phyloP scores from a whole-genome alignment of 495 filamentous ascomycete species.

The Aspergillus panamensis region DNA sequence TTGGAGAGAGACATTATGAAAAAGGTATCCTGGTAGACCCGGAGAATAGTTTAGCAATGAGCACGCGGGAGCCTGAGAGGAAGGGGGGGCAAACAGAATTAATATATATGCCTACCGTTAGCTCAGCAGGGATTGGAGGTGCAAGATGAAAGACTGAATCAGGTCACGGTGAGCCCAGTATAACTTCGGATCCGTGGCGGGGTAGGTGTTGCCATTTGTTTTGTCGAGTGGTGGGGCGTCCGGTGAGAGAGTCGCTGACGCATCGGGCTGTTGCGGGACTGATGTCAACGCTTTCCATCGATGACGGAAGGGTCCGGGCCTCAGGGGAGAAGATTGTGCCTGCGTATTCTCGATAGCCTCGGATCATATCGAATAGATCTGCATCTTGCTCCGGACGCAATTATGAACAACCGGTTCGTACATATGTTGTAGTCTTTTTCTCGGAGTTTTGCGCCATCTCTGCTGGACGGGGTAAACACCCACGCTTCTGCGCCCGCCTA shows the following conservation, averaged over 20 bases:
- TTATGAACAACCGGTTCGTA: constrained; percentile 6
- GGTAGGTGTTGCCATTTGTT: constrained; percentile 21
- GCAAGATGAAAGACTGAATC: constrained; percentile 19
- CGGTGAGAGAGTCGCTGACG: constrained; percentile 32
- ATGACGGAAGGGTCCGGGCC: constrained; percentile 38
- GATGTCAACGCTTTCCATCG: constrained; percentile 39
- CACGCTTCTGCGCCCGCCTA: background rate
- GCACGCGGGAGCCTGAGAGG: constrained; percentile 3
- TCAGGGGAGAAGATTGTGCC: constrained; percentile 17
- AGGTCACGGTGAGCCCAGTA: constrained; percentile 23
- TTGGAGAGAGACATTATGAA: constrained; percentile 90
- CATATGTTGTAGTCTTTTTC: background rate
- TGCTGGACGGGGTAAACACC: background rate
- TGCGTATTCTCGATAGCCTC: constrained; percentile 35
- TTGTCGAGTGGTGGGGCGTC: constrained; percentile 31
- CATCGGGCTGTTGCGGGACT: constrained; percentile 50
- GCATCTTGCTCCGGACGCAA: constrained; percentile 2
- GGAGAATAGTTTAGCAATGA: constrained; percentile 8
- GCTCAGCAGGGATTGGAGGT: background rate
- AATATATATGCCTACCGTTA: constrained; percentile 5
- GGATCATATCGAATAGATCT: constrained; percentile 22
- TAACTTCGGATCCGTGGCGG: constrained; percentile 21
- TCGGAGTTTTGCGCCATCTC: background rate
- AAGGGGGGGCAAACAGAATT: constrained; percentile 9
- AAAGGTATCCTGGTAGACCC: constrained; percentile 11